Conservation (phyloP, 805 yeast genomes). For the Cyberlindnera lachancei region DNA sequence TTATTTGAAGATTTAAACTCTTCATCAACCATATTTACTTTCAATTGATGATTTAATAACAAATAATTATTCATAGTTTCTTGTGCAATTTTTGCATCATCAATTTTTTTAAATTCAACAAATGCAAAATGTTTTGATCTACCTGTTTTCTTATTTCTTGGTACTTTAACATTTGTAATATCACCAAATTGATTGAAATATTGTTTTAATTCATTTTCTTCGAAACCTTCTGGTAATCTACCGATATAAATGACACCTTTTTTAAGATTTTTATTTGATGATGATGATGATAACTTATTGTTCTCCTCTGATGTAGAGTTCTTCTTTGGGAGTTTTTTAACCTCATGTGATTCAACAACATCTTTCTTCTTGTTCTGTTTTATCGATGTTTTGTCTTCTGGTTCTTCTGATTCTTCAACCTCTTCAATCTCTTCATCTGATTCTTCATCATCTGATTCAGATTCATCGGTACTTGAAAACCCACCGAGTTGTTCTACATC, state of each 20-base stretch:
- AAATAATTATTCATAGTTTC: constrained; percentile 96
- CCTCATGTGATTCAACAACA: constrained; percentile 21
- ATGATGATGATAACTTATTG: constrained; percentile 18
- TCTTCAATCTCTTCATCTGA: constrained; percentile 20
- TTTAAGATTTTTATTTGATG: too few species aligned
- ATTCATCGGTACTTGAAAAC: constrained; percentile 2
- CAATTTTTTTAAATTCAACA: constrained; percentile 66
- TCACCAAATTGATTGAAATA: constrained; percentile 91
- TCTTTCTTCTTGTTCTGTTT: constrained; percentile 19
- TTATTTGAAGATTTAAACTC: constrained; percentile 30
- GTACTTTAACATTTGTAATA: constrained; percentile 67
- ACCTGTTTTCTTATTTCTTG: constrained; percentile 87
- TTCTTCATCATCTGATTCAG: constrained; percentile 8
- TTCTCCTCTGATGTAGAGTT: constrained; percentile 14
- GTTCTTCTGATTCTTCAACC: constrained; percentile 21
- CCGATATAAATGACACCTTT: constrained; percentile 83
- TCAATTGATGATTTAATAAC: constrained; percentile 77
- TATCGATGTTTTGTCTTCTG: constrained; percentile 12
- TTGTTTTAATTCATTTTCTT: constrained; percentile 65
- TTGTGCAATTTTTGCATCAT: constrained; percentile 81
- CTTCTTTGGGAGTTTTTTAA: constrained; percentile 16
- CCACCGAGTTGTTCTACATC: constrained; percentile 9
- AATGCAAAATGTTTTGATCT: constrained; percentile 88
- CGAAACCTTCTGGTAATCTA: constrained; percentile 87
- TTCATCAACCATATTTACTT: constrained; percentile 54